A percentile compares a stretch with the other conserved stretches of the same genome.
Conservation (phyloP, 2,329 filamentous ascomycete genomes). For the Pyrenochaeta sp. region DNA sequence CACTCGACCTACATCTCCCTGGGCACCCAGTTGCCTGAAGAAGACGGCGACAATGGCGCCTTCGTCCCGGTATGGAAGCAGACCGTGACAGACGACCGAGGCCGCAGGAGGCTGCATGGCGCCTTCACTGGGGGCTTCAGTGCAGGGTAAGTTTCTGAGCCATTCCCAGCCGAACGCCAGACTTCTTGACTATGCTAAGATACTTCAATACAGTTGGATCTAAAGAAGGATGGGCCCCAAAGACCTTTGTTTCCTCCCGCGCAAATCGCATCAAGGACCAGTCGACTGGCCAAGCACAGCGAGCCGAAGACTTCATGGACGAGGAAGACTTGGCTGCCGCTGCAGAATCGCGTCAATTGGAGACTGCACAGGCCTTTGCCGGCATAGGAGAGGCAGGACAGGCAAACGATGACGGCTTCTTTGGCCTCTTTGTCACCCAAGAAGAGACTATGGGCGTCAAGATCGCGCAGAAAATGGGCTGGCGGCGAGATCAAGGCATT, state of each 20-base stretch:
- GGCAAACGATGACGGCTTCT: slow-evolving; percentile 62
- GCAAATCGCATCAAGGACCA: slow-evolving; percentile 76
- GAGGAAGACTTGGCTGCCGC: slow-evolving; percentile 92
- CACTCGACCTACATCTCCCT: slow-evolving; percentile 48
- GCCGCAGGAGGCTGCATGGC: slow-evolving; percentile 89
- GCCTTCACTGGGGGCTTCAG: slow-evolving; percentile 97
- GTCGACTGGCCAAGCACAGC: slow-evolving; percentile 63
- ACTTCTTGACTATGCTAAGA: slow-evolving; percentile 60
- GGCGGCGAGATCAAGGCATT: slow-evolving; percentile 92
- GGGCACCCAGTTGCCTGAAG: slow-evolving; percentile 82
- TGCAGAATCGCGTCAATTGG: slow-evolving; percentile 77
- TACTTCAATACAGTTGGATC: slow-evolving; percentile 99
- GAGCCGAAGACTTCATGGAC: slow-evolving; percentile 95
- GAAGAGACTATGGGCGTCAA: slow-evolving; percentile 89
- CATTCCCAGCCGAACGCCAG: slow-evolving; percentile 24
- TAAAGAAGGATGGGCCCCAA: slow-evolving; percentile 96
- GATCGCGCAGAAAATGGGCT: slow-evolving; percentile 90
- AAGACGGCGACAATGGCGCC: slow-evolving; percentile 85
- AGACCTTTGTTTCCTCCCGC: slow-evolving; percentile 90
- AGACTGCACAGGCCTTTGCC: slow-evolving; percentile 77
- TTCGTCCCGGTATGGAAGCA: slow-evolving; percentile 98
- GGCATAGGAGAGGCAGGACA: slow-evolving; percentile 75
- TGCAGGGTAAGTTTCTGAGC: slow-evolving; percentile 75
- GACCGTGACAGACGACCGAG: slow-evolving; percentile 91
- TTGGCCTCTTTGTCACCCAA: slow-evolving; percentile 74